Conservation (phyloP, 306 rosid genomes). For the Vicia villosa region DNA sequence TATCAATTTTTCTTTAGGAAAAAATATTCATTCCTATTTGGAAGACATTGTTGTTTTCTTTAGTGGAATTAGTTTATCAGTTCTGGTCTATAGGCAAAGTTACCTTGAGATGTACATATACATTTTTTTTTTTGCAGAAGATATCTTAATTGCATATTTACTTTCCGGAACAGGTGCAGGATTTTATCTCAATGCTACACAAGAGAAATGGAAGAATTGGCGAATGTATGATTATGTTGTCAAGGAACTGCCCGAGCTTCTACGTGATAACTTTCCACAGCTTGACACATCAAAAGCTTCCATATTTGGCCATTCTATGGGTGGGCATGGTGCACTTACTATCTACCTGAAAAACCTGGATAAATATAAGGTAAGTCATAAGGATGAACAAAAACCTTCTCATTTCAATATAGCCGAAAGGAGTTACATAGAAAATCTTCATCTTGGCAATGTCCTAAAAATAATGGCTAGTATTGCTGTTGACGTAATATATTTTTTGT, state of each 20-base stretch:
- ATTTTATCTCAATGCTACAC: slow-evolving; percentile 90
- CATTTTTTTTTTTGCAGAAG: slow-evolving; percentile 21
- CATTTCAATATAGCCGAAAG: background rate
- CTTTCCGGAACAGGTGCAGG: slow-evolving; percentile 74
- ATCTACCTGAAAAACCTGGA: slow-evolving; percentile 81
- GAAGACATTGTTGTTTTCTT: slow-evolving; percentile 1
- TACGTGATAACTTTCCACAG: slow-evolving; percentile 71
- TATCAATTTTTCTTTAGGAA: background rate
- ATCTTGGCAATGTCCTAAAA: slow-evolving; percentile 9
- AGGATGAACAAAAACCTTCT: slow-evolving; percentile 24
- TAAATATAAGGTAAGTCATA: slow-evolving; percentile 73
- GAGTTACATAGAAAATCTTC: background rate
- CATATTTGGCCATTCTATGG: slow-evolving; percentile 95
- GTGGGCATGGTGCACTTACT: slow-evolving; percentile 94
- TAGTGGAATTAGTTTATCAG: slow-evolving; percentile 1
- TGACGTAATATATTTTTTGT: background rate
- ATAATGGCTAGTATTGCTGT: slow-evolving; percentile 19
- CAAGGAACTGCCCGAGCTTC: slow-evolving; percentile 80
- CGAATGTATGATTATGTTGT: slow-evolving; percentile 94
- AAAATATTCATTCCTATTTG: background rate
- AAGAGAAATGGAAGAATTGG: slow-evolving; percentile 99
- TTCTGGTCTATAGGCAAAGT: slow-evolving; percentile 4
- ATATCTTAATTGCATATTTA: slow-evolving; percentile 19
- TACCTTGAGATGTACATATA: slow-evolving; percentile 29
- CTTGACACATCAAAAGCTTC: slow-evolving; percentile 84